Evolutionary conservation across 805 yeast genomes (phyloP).

Genomic region (Alloascoidea africana): DNA sequence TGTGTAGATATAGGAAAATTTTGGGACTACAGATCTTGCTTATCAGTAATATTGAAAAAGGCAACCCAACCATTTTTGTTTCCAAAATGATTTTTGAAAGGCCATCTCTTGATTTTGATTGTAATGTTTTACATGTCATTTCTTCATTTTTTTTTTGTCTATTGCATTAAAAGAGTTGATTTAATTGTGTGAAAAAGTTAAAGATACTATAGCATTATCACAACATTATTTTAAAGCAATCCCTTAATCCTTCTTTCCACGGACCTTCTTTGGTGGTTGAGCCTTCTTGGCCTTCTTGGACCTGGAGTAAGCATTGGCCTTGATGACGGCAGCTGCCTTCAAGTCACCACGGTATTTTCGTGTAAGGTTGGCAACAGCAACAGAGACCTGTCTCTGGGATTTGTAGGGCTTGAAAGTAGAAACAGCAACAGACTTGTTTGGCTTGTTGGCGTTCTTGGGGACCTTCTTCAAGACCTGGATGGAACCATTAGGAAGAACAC

Average conservation of each 20-base stretch:
- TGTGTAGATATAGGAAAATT: no score
- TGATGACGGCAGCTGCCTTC: slow-evolving; percentile 30
- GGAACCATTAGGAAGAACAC: slow-evolving; percentile 18
- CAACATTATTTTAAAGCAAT: no score
- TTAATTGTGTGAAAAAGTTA: no score
- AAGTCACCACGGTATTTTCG: slow-evolving; percentile 34
- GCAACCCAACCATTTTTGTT: no score
- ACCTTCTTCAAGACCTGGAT: slow-evolving; percentile 27
- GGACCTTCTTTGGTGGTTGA: slow-evolving; percentile 1
- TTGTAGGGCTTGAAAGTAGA: slow-evolving; percentile 26
- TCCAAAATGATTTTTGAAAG: no score
- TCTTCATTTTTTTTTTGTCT: no score
- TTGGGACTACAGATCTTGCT: no score
- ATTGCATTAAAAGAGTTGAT: no score
- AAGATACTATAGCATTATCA: no score
- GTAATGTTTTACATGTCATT: no score
- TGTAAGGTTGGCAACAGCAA: slow-evolving; percentile 28
- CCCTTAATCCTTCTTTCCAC: slow-evolving; percentile 1
- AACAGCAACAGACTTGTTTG: slow-evolving; percentile 23
- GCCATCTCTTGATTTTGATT: no score
- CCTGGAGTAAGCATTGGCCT: slow-evolving; percentile 24
- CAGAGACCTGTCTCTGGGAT: slow-evolving; percentile 26
- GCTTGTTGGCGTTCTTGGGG: slow-evolving; percentile 30
- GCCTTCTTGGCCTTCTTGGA: not conserved
- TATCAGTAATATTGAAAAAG: no score